Evolutionary conservation across 139 green algal genomes (phyloP).

Genomic region (Chlorella sp.): DNA sequence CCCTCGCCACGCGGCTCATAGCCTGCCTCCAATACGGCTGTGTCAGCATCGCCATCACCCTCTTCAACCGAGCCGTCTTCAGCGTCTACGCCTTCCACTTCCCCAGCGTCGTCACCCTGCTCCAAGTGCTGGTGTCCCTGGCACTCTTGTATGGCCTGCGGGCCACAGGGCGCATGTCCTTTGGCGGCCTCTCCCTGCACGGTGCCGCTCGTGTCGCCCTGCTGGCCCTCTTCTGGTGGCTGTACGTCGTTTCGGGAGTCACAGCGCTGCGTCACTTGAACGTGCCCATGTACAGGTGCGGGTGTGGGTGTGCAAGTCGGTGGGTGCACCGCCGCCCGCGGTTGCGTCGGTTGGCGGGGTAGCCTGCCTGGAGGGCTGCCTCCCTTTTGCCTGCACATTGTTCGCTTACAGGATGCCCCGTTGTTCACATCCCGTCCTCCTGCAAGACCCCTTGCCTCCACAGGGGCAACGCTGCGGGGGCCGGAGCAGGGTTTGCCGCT

Average conservation of each 20-base stretch:
- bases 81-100: slow-evolving; percentile 62
- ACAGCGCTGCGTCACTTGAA: slow-evolving; percentile 60
- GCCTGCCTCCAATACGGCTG: slow-evolving; percentile 57
- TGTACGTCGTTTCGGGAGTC: slow-evolving; percentile 65
- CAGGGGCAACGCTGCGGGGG: background rate
- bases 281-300: slow-evolving; percentile 65
- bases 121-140: slow-evolving; percentile 55
- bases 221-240: slow-evolving; percentile 62
- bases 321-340: background rate
- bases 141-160: slow-evolving; percentile 47
- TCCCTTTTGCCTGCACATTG: background rate
- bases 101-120: slow-evolving; percentile 57
- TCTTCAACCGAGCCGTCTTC: slow-evolving; percentile 74
- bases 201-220: slow-evolving; percentile 40
- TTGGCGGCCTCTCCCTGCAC: slow-evolving; percentile 21
- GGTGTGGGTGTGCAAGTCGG: background rate
- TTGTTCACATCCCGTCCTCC: background rate
- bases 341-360: too few species aligned
- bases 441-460: background rate
- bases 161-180: slow-evolving; percentile 27
- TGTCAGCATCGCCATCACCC: slow-evolving; percentile 58
- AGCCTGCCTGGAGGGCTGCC: too few species aligned
- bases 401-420: background rate
- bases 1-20: slow-evolving; percentile 5
- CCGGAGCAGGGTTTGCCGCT: too few species aligned